A percentile compares a stretch with the other conserved stretches of the same genome.
Evolutionary conservation across 441 rosid species (phyloP).

Genomic region (Biscutella laevigata): DNA sequence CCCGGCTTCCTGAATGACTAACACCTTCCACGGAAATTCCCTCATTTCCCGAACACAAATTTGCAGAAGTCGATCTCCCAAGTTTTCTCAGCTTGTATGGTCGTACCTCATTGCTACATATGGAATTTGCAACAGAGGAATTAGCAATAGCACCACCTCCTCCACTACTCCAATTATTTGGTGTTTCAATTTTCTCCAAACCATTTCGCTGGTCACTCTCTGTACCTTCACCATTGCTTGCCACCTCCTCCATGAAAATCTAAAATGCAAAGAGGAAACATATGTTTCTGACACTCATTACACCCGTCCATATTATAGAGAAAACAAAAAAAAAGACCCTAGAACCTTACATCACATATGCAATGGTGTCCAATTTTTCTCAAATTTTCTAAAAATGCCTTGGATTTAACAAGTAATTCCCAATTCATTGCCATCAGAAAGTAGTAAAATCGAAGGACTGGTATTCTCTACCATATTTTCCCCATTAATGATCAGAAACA

Average conservation of each 20-base stretch:
- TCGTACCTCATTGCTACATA: constrained; percentile 30
- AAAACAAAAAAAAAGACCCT: constrained; percentile 6
- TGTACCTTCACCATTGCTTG: constrained; percentile 30
- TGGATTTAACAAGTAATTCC: constrained; percentile 1
- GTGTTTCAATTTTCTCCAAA: constrained; percentile 28
- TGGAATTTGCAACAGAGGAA: constrained; percentile 33
- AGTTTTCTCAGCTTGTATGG: constrained; percentile 71
- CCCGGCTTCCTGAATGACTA: constrained; percentile 40
- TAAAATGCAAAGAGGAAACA: constrained; percentile 20
- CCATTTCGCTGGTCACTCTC: constrained; percentile 23
- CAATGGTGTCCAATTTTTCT: too few relatives aligned
- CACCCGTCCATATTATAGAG: constrained; percentile 15
- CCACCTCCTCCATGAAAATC: constrained; percentile 42
- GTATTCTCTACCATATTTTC: not conserved
- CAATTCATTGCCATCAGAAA: not conserved
- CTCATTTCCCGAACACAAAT: constrained; percentile 29
- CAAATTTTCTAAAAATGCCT: not conserved
- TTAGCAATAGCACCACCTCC: constrained; percentile 25
- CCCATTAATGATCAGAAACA: not conserved
- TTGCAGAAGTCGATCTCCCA: constrained; percentile 32
- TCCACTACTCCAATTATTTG: constrained; percentile 32
- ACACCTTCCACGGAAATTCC: constrained; percentile 31
- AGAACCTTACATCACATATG: constrained; percentile 4
- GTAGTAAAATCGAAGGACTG: not conserved
- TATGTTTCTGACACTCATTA: constrained; percentile 15